phyloP scores from a whole-genome alignment of 2,329 filamentous ascomycete genomes.

The Colletotrichum kahawae region DNA sequence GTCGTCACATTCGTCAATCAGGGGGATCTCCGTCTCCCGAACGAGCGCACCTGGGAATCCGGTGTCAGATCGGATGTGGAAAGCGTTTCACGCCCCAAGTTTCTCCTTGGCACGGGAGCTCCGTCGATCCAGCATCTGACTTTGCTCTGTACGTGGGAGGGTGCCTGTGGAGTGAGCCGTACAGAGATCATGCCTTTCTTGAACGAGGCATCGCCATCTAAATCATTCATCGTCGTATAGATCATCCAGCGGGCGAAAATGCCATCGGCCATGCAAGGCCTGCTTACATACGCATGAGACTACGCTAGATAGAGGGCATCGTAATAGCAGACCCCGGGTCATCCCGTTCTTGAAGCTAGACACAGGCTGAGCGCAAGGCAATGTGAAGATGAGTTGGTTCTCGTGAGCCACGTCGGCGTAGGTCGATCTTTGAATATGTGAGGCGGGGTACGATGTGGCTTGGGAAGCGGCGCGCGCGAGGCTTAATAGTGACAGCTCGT shows the following conservation, averaged over 20 bases:
- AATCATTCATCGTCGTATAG: background rate
- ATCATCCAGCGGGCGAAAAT: background rate
- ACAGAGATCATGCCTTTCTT: background rate
- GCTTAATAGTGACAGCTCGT: background rate
- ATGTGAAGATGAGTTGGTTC: background rate
- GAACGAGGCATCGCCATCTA: background rate
- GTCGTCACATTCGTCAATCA: background rate
- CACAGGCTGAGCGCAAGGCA: background rate
- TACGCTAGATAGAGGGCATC: background rate
- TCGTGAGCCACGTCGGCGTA: background rate
- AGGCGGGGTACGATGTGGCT: background rate
- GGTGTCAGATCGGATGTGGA: slow-evolving; percentile 9
- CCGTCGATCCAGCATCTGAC: background rate
- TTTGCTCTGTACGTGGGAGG: background rate
- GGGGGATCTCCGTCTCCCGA: background rate
- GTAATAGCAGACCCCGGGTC: background rate
- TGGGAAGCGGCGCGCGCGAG: background rate
- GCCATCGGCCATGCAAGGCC: background rate
- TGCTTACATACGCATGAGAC: background rate
- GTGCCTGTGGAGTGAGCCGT: background rate
- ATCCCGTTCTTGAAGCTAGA: background rate
- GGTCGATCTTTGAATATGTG: background rate
- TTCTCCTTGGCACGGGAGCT: background rate
- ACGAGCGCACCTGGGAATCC: slow-evolving; percentile 1
- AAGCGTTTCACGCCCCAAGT: slow-evolving; percentile 13